Evolutionary conservation across 108 stramenopile species (phyloP).

Genomic region (Parietichytrium sp.): DNA sequence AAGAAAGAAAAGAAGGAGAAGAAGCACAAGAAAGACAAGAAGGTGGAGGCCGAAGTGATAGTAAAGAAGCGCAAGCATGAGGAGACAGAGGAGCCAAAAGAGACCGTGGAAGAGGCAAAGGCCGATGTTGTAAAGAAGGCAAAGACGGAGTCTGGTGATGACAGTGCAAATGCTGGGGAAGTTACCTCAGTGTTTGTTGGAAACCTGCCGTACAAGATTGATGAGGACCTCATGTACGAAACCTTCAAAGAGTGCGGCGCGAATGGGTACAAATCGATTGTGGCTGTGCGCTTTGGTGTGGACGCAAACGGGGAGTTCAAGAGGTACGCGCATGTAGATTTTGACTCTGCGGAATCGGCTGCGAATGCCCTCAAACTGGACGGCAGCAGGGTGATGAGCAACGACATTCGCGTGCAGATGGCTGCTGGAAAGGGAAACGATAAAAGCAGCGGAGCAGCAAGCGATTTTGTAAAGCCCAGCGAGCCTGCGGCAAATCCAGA

Average conservation of each 20-base stretch:
- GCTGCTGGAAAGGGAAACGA: neutral
- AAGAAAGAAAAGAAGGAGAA: neutral
- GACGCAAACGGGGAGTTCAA: constrained; percentile 16
- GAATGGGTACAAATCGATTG: too few relatives aligned
- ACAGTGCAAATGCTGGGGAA: neutral
- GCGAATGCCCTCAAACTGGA: constrained; percentile 5
- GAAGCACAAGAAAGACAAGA: neutral
- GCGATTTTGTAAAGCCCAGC: constrained; percentile 60
- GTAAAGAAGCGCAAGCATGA: constrained; percentile 13
- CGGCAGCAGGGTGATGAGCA: neutral
- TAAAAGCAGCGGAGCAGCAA: neutral
- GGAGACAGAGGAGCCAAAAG: neutral
- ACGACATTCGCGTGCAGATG: constrained; percentile 29
- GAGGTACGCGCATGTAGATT: constrained; percentile 26
- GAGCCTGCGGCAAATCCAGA: constrained; percentile 65
- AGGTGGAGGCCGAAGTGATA: neutral
- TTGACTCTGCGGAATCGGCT: neutral
- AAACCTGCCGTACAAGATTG: constrained; percentile 28
- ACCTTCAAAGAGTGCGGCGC: constrained; percentile 30
- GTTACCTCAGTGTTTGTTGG: constrained; percentile 5
- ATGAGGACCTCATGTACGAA: constrained; percentile 39
- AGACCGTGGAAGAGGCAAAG: neutral
- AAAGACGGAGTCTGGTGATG: constrained; percentile 44
- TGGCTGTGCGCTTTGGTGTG: constrained; percentile 15
- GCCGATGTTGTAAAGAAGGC: constrained; percentile 44